Base-by-base conservation (phyloP, 805 yeast species). In the Myxozyma nipponensis region DNA sequence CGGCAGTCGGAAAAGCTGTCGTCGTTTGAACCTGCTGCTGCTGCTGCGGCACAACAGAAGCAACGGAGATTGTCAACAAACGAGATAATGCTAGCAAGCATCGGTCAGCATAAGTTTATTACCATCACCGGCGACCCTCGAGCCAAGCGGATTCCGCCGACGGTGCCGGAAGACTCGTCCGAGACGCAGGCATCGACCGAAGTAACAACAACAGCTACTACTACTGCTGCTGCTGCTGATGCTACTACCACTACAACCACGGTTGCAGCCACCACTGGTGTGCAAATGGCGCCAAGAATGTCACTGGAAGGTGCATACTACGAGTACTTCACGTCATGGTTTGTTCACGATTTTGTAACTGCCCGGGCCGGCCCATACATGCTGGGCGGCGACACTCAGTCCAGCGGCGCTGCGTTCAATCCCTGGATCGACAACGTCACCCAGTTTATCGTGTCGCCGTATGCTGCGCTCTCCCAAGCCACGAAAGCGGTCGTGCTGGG, bases 91-190 rank as follows among this genome's bases (percentile, higher is more conserved):
- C n/a, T n/a, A n/a, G n/a, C 13, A 13, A 13, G 7, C 32, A 13
- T 13, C 13, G 32, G 32, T 13, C 32, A 28, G 32, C 32, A 28
- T 13, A 28, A 28, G 32, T 28, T 28, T 28, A 13, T 28, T 28
- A 28, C 13, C 13, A 13, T 28, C 32, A 28, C 32, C 13, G 32
- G 32, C 32, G 13, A 28, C 13, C 32, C 7, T 7, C 32, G 32
- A 28, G 41, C 48, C 15, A 50, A 50, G 32, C 54, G 54, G 32
- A 50, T 45, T 7, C 45, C 47, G 3, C 26, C 43, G 23, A 21
- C 34, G 4, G 39, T 39, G 15, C 5, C 25, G 13, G 32, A 28
- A 28, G 32, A 28, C 13, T 13, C 7, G 13, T 28, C 13, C 7
- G 13, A 9, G 7, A 28, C 7, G 32, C 32, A 25, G n/a, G 39